These are phyloP conservation scores for Colletotrichum costaricense DNA, from an alignment of 2,329 filamentous ascomycete species.

Conservation along the genomic window DNA sequence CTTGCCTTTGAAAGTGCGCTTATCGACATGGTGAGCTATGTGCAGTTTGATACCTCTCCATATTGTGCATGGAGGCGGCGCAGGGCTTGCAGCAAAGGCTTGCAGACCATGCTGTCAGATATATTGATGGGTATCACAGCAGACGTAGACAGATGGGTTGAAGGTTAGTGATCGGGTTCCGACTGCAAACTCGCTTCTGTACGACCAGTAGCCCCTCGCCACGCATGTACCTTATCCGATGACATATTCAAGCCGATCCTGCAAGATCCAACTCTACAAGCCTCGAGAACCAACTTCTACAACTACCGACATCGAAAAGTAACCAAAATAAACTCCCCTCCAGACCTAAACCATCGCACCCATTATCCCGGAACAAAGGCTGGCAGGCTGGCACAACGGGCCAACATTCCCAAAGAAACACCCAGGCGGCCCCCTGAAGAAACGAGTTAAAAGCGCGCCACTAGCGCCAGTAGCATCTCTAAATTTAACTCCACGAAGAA, in stretches of 20 bases:
- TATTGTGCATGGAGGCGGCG: slow-evolving; percentile 12
- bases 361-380: neutral
- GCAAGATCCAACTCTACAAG: neutral
- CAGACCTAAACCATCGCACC: neutral
- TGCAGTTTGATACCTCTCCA: slow-evolving; percentile 3
- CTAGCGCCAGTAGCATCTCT: slow-evolving; percentile 25
- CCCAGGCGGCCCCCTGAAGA: slow-evolving; percentile 7
- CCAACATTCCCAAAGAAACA: slow-evolving; percentile 1
- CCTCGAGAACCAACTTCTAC: neutral
- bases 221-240: neutral
- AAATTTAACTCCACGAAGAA: slow-evolving; percentile 23
- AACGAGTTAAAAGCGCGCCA: neutral
- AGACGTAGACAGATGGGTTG: neutral
- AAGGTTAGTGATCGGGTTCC: neutral
- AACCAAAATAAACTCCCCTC: neutral
- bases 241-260: neutral
- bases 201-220: neutral
- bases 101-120: neutral
- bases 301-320: neutral
- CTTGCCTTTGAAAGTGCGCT: neutral
- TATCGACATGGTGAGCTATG: neutral
- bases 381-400: too few relatives aligned
- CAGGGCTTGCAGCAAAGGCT: slow-evolving; percentile 12
- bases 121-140: slow-evolving; percentile 14
- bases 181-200: neutral